phyloP scores from a whole-genome alignment of 2,329 filamentous ascomycete genomes.

The Pezicula neosporulosa region DNA sequence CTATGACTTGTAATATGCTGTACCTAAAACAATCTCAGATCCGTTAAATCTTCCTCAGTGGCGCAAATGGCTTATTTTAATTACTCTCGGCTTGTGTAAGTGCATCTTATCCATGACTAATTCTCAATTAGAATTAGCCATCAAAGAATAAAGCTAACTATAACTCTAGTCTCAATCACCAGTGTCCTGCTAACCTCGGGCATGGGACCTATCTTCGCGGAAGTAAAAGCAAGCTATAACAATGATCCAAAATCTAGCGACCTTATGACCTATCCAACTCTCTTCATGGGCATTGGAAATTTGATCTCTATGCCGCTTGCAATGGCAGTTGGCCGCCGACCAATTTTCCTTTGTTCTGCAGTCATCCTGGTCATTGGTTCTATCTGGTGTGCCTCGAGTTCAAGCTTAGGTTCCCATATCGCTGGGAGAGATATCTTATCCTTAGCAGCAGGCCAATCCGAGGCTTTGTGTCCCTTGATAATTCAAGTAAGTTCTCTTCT shows the following conservation, averaged over 20 bases:
- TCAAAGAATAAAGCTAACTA: too few species aligned
- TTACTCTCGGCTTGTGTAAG: slow-evolving; percentile 28
- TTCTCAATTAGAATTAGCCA: too few species aligned
- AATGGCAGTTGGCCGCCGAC: slow-evolving; percentile 34
- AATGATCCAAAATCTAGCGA: slow-evolving; percentile 28
- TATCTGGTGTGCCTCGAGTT: slow-evolving; percentile 30
- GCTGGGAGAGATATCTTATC: slow-evolving; percentile 33
- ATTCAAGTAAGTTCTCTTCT: too few species aligned
- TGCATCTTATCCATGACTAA: too few species aligned
- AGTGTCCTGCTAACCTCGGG: slow-evolving; percentile 38
- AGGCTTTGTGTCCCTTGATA: slow-evolving; percentile 22
- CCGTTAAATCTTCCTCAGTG: slow-evolving; percentile 23
- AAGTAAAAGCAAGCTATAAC: slow-evolving; percentile 30
- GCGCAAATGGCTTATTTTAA: slow-evolving; percentile 18
- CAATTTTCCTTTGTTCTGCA: slow-evolving; percentile 30
- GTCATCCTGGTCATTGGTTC: slow-evolving; percentile 29
- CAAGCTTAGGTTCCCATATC: slow-evolving; percentile 33
- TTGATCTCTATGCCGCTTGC: slow-evolving; percentile 36
- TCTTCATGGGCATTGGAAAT: slow-evolving; percentile 35
- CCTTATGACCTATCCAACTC: slow-evolving; percentile 33
- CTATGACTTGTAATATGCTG: too few species aligned
- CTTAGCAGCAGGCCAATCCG: slow-evolving; percentile 34
- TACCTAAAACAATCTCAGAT: slow-evolving; percentile 9
- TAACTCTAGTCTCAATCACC: slow-evolving; percentile 5
- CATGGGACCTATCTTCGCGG: slow-evolving; percentile 35